Evolutionary conservation across 345 rosid genomes (phyloP), one percentile per base, ranked within the genome.

Genomic region (Arabidopsis suecica): DNA sequence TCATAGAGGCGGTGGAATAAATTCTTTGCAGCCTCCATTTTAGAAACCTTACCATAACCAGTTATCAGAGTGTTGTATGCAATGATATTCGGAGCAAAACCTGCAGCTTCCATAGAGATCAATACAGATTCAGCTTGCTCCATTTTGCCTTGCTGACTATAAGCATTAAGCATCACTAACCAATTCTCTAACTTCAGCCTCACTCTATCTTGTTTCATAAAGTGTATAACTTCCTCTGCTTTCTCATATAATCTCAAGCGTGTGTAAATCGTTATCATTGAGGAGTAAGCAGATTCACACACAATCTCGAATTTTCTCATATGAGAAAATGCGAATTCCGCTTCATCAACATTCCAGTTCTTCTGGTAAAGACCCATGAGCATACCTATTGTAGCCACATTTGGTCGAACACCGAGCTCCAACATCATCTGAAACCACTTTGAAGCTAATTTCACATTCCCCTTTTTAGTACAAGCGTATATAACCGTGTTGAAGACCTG

Each of bases 351-450:
- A 65, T 86, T 87, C 91, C 91, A 83, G 38, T 89, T 82, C 83
- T 91, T 91, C 68, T 78, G 88, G 75, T 83, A 93, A 63, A 93
- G 90, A 75, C 85, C 82, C 96, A 89, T 88, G 20, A 93, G 86
- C 98, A 89, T 91, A 40, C 98, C 96, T 78, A 88, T 84, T 1
- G 96, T 88, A 8, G 96, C 98, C 59, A 86, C 82, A 50, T 91
- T 88, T 34, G 98, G 97, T 80, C n/a, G 58, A 69, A 88, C 86
- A 59, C 84, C 83, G 16, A 79, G 56, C 65, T 84, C 93, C 86
- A 93, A 60, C 97, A 93, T 89, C 96, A 87, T 79, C 55, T 57
- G 76, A 70, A 93, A 89, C 97, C 97, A 93, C 62, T 85, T 89
- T 5, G 80, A 78, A 37, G 83, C 83, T 74, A 86, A 61, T 45